These are phyloP conservation scores for Dendrobium chrysotoxum DNA, from an alignment of 106 monocot genomes.

Conservation along the genomic window DNA sequence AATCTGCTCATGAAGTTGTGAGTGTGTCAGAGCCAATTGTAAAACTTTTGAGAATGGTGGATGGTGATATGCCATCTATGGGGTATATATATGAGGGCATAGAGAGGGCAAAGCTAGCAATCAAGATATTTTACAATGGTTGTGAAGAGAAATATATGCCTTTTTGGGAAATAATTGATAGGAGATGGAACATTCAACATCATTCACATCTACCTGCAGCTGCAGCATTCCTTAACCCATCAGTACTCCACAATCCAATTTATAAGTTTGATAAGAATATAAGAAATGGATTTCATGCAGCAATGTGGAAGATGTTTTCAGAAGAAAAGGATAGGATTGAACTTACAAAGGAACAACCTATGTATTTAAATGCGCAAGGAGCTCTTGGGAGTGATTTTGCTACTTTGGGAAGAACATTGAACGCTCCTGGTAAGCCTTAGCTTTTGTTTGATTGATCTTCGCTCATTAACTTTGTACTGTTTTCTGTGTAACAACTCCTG, in stretches of 20 bases:
- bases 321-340: conserved; percentile 39
- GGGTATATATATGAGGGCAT: conserved; percentile 46
- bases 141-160: conserved; percentile 38
- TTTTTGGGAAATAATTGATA: conserved; percentile 41
- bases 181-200: conserved; percentile 34
- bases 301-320: conserved; percentile 51
- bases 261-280: conserved; percentile 40
- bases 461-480: too few relatives aligned
- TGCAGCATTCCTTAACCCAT: conserved; percentile 49
- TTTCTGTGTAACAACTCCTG: not conserved
- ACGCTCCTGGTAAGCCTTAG: conserved; percentile 28
- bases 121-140: conserved; percentile 29
- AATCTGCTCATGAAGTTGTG: conserved; percentile 34
- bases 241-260: conserved; percentile 25
- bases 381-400: conserved; percentile 46
- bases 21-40: conserved; percentile 36
- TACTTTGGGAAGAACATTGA: conserved; percentile 39
- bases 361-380: conserved; percentile 43
- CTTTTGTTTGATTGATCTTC: too few relatives aligned
- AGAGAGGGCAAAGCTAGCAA: conserved; percentile 33
- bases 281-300: conserved; percentile 48
- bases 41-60: conserved; percentile 39
- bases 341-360: conserved; percentile 43
- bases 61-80: conserved; percentile 46
- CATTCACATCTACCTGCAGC: conserved; percentile 34